Percentiles rank a stretch among this genome's conserved stretches.
Conservation (phyloP, 345 rosid species). For the Gossypium mustelinum region DNA sequence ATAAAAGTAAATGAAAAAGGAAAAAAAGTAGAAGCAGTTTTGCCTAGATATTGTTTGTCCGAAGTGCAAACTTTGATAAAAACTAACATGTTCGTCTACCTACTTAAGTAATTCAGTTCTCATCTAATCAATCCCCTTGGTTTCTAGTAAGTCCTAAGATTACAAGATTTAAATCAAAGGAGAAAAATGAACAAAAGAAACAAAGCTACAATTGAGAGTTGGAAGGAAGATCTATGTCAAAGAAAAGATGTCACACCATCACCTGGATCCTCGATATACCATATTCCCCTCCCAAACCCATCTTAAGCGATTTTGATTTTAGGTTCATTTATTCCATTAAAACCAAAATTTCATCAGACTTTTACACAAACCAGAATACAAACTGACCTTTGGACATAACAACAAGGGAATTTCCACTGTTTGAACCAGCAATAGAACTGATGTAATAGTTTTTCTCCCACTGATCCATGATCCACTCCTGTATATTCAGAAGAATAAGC, state of each 20-base stretch:
- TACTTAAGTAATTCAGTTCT: not conserved
- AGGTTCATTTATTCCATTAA: not conserved
- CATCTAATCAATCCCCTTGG: not conserved
- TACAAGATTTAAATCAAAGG: not conserved
- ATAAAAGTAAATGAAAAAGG: not conserved
- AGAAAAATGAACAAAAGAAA: not conserved
- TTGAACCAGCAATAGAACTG: slow-evolving; percentile 89
- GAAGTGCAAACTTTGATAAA: not conserved
- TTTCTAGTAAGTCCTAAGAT: not conserved
- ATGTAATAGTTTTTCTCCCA: slow-evolving; percentile 98
- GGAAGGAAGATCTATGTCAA: not conserved
- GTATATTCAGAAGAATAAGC: slow-evolving; percentile 18
- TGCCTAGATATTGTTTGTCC: not conserved
- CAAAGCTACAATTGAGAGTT: not conserved
- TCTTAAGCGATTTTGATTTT: not conserved
- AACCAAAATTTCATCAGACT: not conserved
- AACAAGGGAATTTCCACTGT: slow-evolving; percentile 84
- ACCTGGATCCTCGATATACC: not conserved
- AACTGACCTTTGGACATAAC: slow-evolving; percentile 95
- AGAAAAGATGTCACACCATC: not conserved
- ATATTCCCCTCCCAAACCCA: not conserved
- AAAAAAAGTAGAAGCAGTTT: not conserved
- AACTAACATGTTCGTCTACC: too few species aligned
- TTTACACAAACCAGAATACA: slow-evolving; percentile 2
- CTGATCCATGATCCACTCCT: slow-evolving; percentile 99